Base-by-base conservation (phyloP, 192 early-diverging fungal species). In the Lunasporangiospora selenospora region DNA sequence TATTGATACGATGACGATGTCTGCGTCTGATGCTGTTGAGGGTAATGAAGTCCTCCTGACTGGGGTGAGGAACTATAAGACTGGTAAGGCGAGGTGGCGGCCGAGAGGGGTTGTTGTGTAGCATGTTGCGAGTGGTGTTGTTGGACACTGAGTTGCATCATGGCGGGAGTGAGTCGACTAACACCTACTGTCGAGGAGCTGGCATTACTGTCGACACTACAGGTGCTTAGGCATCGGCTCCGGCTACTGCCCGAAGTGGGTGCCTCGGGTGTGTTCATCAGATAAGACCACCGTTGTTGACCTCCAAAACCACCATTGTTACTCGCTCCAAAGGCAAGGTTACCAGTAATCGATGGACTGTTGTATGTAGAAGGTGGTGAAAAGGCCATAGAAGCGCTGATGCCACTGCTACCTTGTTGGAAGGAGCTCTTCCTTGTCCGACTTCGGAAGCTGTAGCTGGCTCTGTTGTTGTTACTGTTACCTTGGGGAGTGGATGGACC, bases 141-240 rank as follows among this genome's bases (percentile, higher is more conserved):
- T 10, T 73, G 69, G 24, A 73, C 69, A 33, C 47, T 63, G 54
- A 73, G 52, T 15, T 53, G 46, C 5, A 61, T 61, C 69, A 73
- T 30, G 24, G 59, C 60, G 6, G 60, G 60, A n/a, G 69, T 73
- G 23, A 73, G 29, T 26, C 62, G 58, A 27, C 69, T 63, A 27
- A 73, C 39, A 2, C 69, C 69, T 18, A 73, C 48, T n/a, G 69
- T 47, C 7, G 45, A 47, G 6, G 45, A 62, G 37, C 60, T 62
- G 19, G 67, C 55, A 37, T 73, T 73, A 27, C 69, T 73, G 19
- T 73, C 69, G 21, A 73, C 29, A 41, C 69, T 73, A 27, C 69
- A 58, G 3, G 69, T 57, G 34, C 69, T 73, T 2, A 73, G 36
- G 37, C 69, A 73, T 3, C 69, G 69, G 23, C 41, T 62, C 15